These are phyloP conservation scores for Falciphora oryzae DNA, from an alignment of 2,329 filamentous ascomycete species.

Conservation along the genomic window DNA sequence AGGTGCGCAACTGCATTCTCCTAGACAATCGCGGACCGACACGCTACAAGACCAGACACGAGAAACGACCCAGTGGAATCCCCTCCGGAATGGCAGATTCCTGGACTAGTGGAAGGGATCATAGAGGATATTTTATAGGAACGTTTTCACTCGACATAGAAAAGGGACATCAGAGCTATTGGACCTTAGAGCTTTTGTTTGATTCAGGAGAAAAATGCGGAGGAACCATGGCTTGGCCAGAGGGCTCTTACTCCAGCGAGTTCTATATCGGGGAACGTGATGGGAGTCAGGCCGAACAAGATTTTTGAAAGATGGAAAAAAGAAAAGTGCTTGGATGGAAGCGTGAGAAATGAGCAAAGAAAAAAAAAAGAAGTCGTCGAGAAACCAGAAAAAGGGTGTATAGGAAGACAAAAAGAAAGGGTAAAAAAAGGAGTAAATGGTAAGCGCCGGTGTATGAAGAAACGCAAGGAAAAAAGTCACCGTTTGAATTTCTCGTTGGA, in stretches of 20 bases:
- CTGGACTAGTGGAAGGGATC: too few species aligned
- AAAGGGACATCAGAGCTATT: background rate
- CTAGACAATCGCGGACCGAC: too few species aligned
- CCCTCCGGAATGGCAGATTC: too few species aligned
- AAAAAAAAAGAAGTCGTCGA: conserved; percentile 3
- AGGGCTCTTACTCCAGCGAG: background rate
- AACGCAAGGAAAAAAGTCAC: conserved; percentile 6
- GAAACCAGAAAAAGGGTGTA: conserved; percentile 9
- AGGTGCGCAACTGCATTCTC: too few species aligned
- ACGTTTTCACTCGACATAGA: too few species aligned
- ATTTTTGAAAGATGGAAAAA: conserved; percentile 13
- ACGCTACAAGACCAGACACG: too few species aligned
- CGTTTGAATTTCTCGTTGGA: conserved; percentile 3
- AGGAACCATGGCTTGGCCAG: background rate
- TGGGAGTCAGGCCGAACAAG: background rate
- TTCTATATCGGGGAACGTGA: background rate
- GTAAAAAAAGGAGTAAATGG: conserved; percentile 1
- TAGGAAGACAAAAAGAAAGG: conserved; percentile 8
- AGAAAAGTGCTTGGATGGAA: background rate
- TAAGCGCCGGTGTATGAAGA: conserved; percentile 2
- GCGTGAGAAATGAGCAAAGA: conserved; percentile 5
- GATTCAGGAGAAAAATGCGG: background rate
- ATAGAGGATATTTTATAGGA: too few species aligned
- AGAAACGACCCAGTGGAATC: too few species aligned
- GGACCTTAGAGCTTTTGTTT: background rate